Evolutionary conservation across 805 yeast genomes (phyloP).

Genomic region (Metschnikowia aberdeeniae): DNA sequence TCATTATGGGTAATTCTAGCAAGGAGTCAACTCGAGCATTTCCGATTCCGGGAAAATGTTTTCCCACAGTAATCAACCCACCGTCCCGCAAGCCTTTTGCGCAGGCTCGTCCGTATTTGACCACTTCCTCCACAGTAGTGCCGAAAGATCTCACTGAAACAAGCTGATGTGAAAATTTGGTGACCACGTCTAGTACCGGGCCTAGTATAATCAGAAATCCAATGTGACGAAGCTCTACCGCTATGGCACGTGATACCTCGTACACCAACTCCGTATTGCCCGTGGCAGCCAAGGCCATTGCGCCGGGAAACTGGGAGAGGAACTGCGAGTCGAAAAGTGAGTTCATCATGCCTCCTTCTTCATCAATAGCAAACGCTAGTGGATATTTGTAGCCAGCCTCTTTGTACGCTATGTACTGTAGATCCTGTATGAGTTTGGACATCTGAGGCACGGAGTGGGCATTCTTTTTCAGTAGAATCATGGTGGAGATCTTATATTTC

Average conservation of each 20-base stretch:
- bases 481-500: slow-evolving; percentile 47
- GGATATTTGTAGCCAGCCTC: slow-evolving; percentile 50
- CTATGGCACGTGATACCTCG: slow-evolving; percentile 51
- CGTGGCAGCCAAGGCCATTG: slow-evolving; percentile 60
- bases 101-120: slow-evolving; percentile 49
- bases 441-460: slow-evolving; percentile 47
- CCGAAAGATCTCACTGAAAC: slow-evolving; percentile 62
- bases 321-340: slow-evolving; percentile 49
- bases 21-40: slow-evolving; percentile 55
- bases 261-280: slow-evolving; percentile 47
- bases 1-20: slow-evolving; percentile 55
- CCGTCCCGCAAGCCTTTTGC: slow-evolving; percentile 52
- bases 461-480: slow-evolving; percentile 51
- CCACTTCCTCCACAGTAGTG: slow-evolving; percentile 54
- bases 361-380: slow-evolving; percentile 54
- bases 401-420: slow-evolving; percentile 50
- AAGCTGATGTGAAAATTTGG: slow-evolving; percentile 51
- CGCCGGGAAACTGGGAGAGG: slow-evolving; percentile 59
- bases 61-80: slow-evolving; percentile 53
- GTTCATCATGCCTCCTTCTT: slow-evolving; percentile 63
- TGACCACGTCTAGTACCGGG: slow-evolving; percentile 59
- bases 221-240: slow-evolving; percentile 47
- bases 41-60: slow-evolving; percentile 67
- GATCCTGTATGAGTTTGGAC: slow-evolving; percentile 45
- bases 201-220: slow-evolving; percentile 57